Percentiles rank a stretch among this genome's conserved stretches.
These are phyloP conservation scores for Hyphodiscus hymeniophilus DNA, from an alignment of 495 filamentous ascomycete genomes.

Conservation along the genomic window DNA sequence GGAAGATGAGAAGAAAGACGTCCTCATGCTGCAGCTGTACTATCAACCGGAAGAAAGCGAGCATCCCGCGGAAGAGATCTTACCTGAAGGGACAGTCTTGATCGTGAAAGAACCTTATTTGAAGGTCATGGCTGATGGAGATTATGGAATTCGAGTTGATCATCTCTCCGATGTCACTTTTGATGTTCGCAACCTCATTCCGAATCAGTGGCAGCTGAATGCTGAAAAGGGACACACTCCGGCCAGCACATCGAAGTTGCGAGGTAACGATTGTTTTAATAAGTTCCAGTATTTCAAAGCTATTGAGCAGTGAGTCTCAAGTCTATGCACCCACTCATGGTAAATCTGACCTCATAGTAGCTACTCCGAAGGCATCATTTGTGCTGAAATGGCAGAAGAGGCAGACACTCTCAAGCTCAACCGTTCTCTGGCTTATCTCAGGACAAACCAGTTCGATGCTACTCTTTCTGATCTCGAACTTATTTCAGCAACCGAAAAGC, in stretches of 20 bases:
- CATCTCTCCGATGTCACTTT: constrained; percentile 4
- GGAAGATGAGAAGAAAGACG: constrained; percentile 8
- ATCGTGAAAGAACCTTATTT: constrained; percentile 9
- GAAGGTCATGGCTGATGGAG: constrained; percentile 2
- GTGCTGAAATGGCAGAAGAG: constrained; percentile 13
- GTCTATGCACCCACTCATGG: background rate
- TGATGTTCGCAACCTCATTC: background rate
- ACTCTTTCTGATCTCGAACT: constrained; percentile 24
- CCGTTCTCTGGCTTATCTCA: constrained; percentile 35
- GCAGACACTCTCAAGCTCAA: constrained; percentile 26
- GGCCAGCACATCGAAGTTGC: background rate
- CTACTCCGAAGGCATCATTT: constrained; percentile 24
- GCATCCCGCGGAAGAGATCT: background rate
- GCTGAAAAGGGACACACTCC: background rate
- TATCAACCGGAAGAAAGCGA: constrained; percentile 4
- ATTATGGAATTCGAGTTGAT: constrained; percentile 8
- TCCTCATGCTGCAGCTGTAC: constrained; percentile 4
- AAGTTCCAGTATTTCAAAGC: background rate
- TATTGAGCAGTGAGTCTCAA: background rate
- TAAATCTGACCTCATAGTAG: background rate
- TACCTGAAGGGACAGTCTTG: background rate
- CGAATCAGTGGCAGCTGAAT: background rate
- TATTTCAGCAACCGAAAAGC: constrained; percentile 14
- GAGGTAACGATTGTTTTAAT: background rate
- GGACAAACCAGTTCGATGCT: constrained; percentile 24